These are phyloP conservation scores for Cyberlindnera maritima DNA, from an alignment of 805 yeast genomes.

Conservation along the genomic window DNA sequence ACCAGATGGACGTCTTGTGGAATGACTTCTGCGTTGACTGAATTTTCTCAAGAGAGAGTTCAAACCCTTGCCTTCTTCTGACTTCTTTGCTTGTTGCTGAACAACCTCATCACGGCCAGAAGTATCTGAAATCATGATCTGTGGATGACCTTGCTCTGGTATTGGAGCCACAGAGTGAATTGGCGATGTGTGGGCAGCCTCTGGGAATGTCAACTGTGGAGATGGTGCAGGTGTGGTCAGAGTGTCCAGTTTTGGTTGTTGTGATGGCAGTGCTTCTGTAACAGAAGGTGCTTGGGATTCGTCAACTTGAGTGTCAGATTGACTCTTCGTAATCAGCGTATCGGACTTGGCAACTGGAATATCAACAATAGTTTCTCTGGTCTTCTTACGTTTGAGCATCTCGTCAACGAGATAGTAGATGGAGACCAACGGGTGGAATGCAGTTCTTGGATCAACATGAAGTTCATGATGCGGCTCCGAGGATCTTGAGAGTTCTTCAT, in stretches of 20 bases:
- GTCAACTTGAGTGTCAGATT: background rate
- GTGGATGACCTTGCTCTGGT: slow-evolving; percentile 36
- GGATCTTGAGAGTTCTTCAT: slow-evolving; percentile 39
- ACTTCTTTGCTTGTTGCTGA: slow-evolving; percentile 36
- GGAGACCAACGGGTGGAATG: slow-evolving; percentile 85
- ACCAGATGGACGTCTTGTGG: slow-evolving; percentile 23
- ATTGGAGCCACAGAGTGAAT: slow-evolving; percentile 39
- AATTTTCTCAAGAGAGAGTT: slow-evolving; percentile 30
- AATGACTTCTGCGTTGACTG: slow-evolving; percentile 28
- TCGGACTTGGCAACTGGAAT: slow-evolving; percentile 18
- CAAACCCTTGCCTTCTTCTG: slow-evolving; percentile 27
- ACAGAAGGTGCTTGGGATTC: background rate
- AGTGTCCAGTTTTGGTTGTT: background rate
- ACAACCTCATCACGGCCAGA: slow-evolving; percentile 33
- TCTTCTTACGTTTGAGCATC: slow-evolving; percentile 66
- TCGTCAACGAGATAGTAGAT: slow-evolving; percentile 86
- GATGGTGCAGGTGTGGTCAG: slow-evolving; percentile 35
- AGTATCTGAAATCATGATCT: slow-evolving; percentile 42
- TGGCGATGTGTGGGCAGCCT: slow-evolving; percentile 50
- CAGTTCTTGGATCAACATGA: slow-evolving; percentile 61
- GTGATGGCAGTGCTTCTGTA: background rate
- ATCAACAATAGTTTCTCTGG: slow-evolving; percentile 44
- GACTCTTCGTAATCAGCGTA: background rate
- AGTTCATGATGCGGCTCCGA: slow-evolving; percentile 10
- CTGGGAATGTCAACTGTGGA: slow-evolving; percentile 45